These are phyloP conservation scores for Carallia brachiata DNA, from an alignment of 345 rosid species.

Conservation along the genomic window DNA sequence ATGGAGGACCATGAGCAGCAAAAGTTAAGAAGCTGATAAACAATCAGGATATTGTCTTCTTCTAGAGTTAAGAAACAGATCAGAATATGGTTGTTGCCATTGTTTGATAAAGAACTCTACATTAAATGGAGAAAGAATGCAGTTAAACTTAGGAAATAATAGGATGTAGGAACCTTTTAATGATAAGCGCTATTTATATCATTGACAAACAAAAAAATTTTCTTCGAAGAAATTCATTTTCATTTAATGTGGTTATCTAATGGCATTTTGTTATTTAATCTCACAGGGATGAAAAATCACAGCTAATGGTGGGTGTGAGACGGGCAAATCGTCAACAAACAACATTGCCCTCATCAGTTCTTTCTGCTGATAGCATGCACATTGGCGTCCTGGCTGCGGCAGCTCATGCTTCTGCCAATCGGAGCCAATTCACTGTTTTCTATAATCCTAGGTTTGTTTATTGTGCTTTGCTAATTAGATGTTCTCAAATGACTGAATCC, in stretches of 20 bases:
- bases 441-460: conserved; percentile 86
- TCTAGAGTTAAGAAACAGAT: conserved; percentile 7
- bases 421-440: conserved; percentile 83
- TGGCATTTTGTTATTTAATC: not conserved
- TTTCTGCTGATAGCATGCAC: conserved; percentile 98
- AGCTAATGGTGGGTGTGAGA: conserved; percentile 86
- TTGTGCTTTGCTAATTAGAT: not conserved
- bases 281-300: conserved; percentile 94
- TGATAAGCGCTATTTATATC: too few relatives aligned
- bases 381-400: conserved; percentile 99
- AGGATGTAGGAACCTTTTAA: not conserved
- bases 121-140: too few relatives aligned
- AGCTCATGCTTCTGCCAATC: conserved; percentile 86
- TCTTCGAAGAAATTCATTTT: not conserved
- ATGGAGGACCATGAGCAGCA: not conserved
- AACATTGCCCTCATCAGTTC: conserved; percentile 84
- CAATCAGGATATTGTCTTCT: conserved; percentile 91
- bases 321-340: conserved; percentile 93
- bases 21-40: conserved; percentile 36
- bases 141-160: too few relatives aligned
- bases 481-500: not conserved
- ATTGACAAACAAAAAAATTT: too few relatives aligned
- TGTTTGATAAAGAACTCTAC: conserved; percentile 7
- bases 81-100: not conserved
- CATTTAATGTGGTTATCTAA: not conserved